phyloP scores from a whole-genome alignment of 768 basidiomycete genomes.

The Gymnopilus junonius region DNA sequence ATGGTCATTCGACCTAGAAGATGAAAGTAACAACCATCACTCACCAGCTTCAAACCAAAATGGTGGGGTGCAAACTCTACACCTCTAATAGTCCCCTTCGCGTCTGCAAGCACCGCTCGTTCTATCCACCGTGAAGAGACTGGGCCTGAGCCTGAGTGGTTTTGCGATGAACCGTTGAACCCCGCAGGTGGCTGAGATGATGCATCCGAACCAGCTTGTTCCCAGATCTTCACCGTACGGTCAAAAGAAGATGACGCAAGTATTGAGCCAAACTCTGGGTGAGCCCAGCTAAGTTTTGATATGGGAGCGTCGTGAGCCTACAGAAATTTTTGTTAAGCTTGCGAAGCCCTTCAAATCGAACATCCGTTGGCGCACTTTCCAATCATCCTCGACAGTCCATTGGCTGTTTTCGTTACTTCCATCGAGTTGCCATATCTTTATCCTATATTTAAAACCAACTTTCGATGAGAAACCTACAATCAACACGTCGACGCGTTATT shows the following conservation, averaged over 20 bases:
- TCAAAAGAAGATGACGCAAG: constrained; percentile 90
- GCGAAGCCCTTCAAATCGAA: background rate
- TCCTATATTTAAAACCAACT: constrained; percentile 44
- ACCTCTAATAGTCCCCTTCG: constrained; percentile 82
- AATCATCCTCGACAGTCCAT: constrained; percentile 86
- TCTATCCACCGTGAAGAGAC: constrained; percentile 68
- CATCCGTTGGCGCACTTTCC: constrained; percentile 66
- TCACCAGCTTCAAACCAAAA: constrained; percentile 87
- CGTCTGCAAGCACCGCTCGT: constrained; percentile 76
- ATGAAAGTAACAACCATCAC: constrained; percentile 27
- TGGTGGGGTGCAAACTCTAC: constrained; percentile 89
- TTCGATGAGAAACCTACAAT: constrained; percentile 13
- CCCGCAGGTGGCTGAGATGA: constrained; percentile 27
- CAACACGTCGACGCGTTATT: background rate
- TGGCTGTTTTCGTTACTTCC: constrained; percentile 78
- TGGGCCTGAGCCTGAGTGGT: constrained; percentile 22
- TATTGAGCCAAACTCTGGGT: constrained; percentile 89
- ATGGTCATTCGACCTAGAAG: background rate
- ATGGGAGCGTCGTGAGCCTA: constrained; percentile 96
- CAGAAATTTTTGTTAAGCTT: background rate
- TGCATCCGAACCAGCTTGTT: constrained; percentile 52
- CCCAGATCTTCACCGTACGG: constrained; percentile 93
- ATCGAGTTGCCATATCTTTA: constrained; percentile 86
- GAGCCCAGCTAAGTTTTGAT: constrained; percentile 85
- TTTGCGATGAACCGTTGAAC: constrained; percentile 23